Conservation (phyloP, 2,329 filamentous ascomycete species). For the Tolypocladium sp. region DNA sequence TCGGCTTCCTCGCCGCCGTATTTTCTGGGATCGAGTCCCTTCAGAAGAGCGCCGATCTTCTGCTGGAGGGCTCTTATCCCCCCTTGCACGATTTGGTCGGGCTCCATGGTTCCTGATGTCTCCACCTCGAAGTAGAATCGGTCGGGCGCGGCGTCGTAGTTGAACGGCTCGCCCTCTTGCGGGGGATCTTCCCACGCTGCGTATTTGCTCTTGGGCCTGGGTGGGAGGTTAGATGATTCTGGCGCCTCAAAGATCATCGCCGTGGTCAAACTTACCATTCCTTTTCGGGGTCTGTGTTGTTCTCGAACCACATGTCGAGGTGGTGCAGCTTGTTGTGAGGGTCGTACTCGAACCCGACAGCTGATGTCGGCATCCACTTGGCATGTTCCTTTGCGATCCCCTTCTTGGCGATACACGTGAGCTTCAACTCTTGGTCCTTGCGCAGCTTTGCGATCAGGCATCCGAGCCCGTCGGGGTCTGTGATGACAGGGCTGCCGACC, state of each 20-base stretch:
- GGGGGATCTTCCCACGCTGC: constrained; percentile 70
- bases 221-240: background rate
- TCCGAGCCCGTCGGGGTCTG: constrained; percentile 72
- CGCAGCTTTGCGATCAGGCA: constrained; percentile 85
- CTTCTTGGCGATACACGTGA: constrained; percentile 93
- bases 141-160: constrained; percentile 78
- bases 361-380: constrained; percentile 91
- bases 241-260: too few relatives aligned
- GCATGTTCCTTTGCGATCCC: constrained; percentile 98
- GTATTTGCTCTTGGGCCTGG: constrained; percentile 73
- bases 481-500: constrained; percentile 75
- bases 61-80: constrained; percentile 83
- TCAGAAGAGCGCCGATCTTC: constrained; percentile 77
- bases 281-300: constrained; percentile 56
- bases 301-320: constrained; percentile 89
- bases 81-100: constrained; percentile 80
- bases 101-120: constrained; percentile 76
- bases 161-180: constrained; percentile 76
- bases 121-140: constrained; percentile 94
- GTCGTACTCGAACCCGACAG: constrained; percentile 96
- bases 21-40: constrained; percentile 37
- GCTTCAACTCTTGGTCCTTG: constrained; percentile 79
- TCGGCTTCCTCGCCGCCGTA: constrained; percentile 48
- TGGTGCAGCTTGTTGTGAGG: constrained; percentile 93
- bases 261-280: constrained; percentile 61